Evolutionary conservation across 192 early-diverging fungal genomes (phyloP), one percentile per base, ranked within the genome.

Genomic region (Jimgerdemannia lactiflua): DNA sequence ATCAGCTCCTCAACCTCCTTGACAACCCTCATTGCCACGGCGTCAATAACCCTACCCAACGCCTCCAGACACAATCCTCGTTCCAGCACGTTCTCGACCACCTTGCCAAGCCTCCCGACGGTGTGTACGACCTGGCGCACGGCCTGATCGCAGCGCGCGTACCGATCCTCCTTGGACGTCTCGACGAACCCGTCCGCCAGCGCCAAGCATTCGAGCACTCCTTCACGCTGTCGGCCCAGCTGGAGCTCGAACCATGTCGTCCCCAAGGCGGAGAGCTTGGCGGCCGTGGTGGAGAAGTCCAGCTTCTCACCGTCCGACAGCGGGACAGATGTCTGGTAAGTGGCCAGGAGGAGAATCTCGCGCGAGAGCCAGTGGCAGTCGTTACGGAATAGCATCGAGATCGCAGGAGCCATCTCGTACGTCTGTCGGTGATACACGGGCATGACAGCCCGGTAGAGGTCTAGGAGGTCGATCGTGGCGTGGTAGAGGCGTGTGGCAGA

Each of bases 301-400:
- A 14, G 8, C 49, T 6, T 59, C 49, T 59, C 49, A 14, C 49
- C 49, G 49, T 59, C 49, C 8, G 2, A 14, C 8, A 59, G 49
- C 8, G 49, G 6, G 14, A 59, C 14, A 10, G 49, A 59, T 29
- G 49, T 59, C 49, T 59, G 6, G 49, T 6, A 59, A 59, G 8
- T 6, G 49, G 49, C 8, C 49, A 59, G 14, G 49, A 59, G 8
- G 49, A 59, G 14, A 14, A 59, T 14, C 14, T 59, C 49, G 6
- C 49, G 49, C 8, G 49, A 59, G 49, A 92, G 76, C 82, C 90
- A 94, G 67, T 86, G 83, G 72, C 90, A 92, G 70, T 94, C 92
- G 42, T 92, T 94, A 64, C 84, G 80, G 70, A 94, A 92, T 43
- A 94, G 71, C 65, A 94, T 83, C 1, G 89, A 67, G 54, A 86